These are phyloP conservation scores for Candida tallmaniae DNA, from an alignment of 805 yeast species.

Conservation along the genomic window DNA sequence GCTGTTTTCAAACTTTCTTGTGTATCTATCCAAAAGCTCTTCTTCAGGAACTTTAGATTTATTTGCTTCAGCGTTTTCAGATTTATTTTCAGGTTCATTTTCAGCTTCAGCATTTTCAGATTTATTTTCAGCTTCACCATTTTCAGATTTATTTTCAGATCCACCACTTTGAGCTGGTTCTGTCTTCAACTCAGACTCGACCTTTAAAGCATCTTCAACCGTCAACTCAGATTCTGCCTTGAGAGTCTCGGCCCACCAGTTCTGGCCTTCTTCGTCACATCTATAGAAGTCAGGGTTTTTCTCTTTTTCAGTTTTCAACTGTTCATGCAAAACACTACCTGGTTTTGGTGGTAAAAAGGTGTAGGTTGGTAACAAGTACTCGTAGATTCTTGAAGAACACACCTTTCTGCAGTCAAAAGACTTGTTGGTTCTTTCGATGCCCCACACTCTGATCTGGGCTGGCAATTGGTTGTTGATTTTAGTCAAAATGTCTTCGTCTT, in stretches of 20 bases:
- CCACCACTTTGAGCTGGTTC: neutral
- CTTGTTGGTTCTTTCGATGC: slow-evolving; percentile 81
- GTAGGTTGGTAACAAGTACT: slow-evolving; percentile 88
- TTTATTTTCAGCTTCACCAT: too few species aligned
- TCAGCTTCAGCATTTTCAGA: slow-evolving; percentile 28
- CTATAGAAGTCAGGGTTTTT: slow-evolving; percentile 57
- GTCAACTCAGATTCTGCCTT: slow-evolving; percentile 19
- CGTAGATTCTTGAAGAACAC: slow-evolving; percentile 95
- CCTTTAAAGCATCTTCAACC: neutral
- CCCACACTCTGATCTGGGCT: slow-evolving; percentile 89
- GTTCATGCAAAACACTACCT: slow-evolving; percentile 55
- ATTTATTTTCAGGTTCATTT: slow-evolving; percentile 1
- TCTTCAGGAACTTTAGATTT: too few species aligned
- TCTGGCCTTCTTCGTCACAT: slow-evolving; percentile 62
- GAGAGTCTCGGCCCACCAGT: slow-evolving; percentile 62
- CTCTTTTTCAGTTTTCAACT: slow-evolving; percentile 48
- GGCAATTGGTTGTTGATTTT: slow-evolving; percentile 78
- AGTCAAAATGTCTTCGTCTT: slow-evolving; percentile 67
- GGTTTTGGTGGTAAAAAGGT: slow-evolving; percentile 91
- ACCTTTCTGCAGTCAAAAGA: slow-evolving; percentile 91
- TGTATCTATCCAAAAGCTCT: slow-evolving; percentile 26
- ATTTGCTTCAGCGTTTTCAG: too few species aligned
- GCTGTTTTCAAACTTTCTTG: slow-evolving; percentile 60
- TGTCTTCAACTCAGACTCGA: neutral
- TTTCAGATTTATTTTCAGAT: slow-evolving; percentile 20